Evolutionary conservation across 2,329 filamentous ascomycete genomes (phyloP), one percentile per base, ranked within the genome.

Genomic region (Helotiales sp.): DNA sequence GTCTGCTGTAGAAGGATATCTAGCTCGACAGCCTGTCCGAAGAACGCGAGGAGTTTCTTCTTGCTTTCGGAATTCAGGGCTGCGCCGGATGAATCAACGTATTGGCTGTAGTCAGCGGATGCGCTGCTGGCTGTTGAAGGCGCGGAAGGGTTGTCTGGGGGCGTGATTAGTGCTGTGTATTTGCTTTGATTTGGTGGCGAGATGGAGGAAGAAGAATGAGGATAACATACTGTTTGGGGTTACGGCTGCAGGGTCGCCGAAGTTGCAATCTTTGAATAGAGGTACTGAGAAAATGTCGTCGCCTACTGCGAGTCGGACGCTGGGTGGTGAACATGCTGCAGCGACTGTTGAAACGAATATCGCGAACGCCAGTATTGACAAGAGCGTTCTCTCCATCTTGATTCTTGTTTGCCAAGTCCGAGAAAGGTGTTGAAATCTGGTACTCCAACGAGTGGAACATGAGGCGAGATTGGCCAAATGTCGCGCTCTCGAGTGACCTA

Each of bases 211-310:
- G 15, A 13, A 3, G 22, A 8, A 3, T 7, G 1, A 34, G 34
- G 30, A 32, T 49, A 28, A 63, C 64, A 22, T 67, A 67, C 65
- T 49, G 13, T 17, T 10, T 24, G 66, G 66, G 10, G 63, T 65
- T 11, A 61, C 45, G 6, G 59, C 34, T 10, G 43, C 58, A 11
- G 66, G 45, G 13, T 50, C 26, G 2, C 58, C 61, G 28, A 45
- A 65, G n/a, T 61, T 68, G 24, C 66, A 68, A 47, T 68, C 66
- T 55, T 64, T 64, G 45, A 68, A 68, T 47, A 68, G 6, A 45
- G 66, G 66, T n/a, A 68, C 66, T 8, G 59, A 58, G 32, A 68
- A 64, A 37, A 7, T 57, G n/a, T n/a, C 40, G 11, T 30, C 40
- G 17, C 61, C 57, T 26, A 68, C 30, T 22, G 54, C 61, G 2